Conservation (phyloP, 495 filamentous ascomycete species). For the Podospora conica region DNA sequence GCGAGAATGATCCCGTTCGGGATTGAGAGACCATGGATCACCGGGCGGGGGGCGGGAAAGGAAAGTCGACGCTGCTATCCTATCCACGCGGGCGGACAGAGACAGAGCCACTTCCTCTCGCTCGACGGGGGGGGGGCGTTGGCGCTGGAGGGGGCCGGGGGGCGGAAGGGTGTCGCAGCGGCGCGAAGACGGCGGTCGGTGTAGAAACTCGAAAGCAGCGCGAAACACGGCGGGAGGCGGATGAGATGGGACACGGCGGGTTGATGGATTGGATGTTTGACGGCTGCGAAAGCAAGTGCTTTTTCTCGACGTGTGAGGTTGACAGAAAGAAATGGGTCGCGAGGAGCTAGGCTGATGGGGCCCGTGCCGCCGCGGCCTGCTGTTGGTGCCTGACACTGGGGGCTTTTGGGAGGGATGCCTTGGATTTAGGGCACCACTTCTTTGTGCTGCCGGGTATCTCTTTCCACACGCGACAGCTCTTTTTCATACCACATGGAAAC, state of each 20-base stretch:
- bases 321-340: conserved; percentile 30
- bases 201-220: not conserved
- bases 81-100: conserved; percentile 26
- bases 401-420: not conserved
- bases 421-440: not conserved
- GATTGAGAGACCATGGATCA: conserved; percentile 36
- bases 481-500: too few relatives aligned
- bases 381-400: not conserved
- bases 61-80: conserved; percentile 29
- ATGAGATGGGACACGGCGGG: conserved; percentile 8
- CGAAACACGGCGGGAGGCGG: conserved; percentile 8
- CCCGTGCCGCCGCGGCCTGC: not conserved
- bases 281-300: conserved; percentile 11
- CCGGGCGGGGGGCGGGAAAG: conserved; percentile 11
- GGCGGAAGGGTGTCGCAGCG: not conserved
- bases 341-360: conserved; percentile 1
- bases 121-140: conserved; percentile 8
- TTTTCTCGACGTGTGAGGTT: conserved; percentile 33
- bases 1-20: conserved; percentile 49
- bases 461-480: too few relatives aligned
- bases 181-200: not conserved
- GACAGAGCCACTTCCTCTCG: conserved; percentile 27
- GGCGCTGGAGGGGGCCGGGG: conserved; percentile 1
- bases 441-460: too few relatives aligned
- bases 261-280: conserved; percentile 20